phyloP scores from a whole-genome alignment of 306 rosid species.

The Datisca glomerata region DNA sequence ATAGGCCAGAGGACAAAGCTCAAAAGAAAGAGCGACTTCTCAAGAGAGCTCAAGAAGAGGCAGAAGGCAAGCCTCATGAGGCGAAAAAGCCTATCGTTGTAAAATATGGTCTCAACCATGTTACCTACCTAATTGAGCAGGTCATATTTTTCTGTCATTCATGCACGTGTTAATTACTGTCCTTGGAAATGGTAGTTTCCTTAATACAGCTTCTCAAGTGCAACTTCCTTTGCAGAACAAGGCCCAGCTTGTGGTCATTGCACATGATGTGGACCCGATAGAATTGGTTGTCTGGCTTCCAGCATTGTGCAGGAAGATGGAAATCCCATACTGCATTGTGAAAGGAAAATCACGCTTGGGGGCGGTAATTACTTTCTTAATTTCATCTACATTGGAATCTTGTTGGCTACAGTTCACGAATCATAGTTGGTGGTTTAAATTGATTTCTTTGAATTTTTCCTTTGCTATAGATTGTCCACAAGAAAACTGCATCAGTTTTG shows the following conservation, averaged over 20 bases:
- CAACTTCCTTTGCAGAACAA: slow-evolving; percentile 36
- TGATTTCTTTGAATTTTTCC: neutral
- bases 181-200: neutral
- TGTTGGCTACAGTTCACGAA: no score
- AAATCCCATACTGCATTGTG: slow-evolving; percentile 79
- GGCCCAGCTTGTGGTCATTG: slow-evolving; percentile 77
- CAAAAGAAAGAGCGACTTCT: slow-evolving; percentile 62
- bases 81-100: slow-evolving; percentile 58
- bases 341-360: slow-evolving; percentile 83
- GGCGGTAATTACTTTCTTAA: slow-evolving; percentile 31
- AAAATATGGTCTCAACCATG: slow-evolving; percentile 73
- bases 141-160: slow-evolving; percentile 9
- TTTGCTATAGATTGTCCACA: slow-evolving; percentile 42
- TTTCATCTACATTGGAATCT: no score
- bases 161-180: no score
- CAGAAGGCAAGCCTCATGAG: slow-evolving; percentile 49
- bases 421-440: neutral
- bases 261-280: slow-evolving; percentile 76
- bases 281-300: slow-evolving; percentile 89
- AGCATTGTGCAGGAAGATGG: slow-evolving; percentile 80
- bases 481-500: slow-evolving; percentile 70
- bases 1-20: slow-evolving; percentile 67
- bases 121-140: slow-evolving; percentile 76
- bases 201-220: neutral
- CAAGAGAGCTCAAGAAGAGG: slow-evolving; percentile 64